Percentiles rank a stretch among this genome's conserved stretches.
Evolutionary conservation across 2,329 filamentous ascomycete species (phyloP).

Genomic region (Westerdykella aurantiaca): DNA sequence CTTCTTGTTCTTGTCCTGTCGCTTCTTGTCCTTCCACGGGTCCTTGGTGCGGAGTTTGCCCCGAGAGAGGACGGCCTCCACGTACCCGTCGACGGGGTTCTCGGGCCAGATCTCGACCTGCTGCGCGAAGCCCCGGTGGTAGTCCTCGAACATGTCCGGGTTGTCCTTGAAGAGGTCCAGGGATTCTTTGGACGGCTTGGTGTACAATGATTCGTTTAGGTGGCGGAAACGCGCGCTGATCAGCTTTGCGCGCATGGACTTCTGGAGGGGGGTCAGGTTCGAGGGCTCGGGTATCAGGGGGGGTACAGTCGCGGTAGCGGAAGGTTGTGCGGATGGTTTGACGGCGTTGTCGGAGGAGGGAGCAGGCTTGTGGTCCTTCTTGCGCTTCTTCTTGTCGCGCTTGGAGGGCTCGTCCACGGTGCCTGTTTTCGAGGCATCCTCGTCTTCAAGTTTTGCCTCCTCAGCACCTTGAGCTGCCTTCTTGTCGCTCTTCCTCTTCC

Average conservation of each 20-base stretch:
- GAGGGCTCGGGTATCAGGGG: conserved; percentile 35
- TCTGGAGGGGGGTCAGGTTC: conserved; percentile 86
- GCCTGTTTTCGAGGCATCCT: conserved; percentile 6
- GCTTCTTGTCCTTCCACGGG: conserved; percentile 39
- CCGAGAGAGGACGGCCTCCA: conserved; percentile 63
- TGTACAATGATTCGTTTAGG: conserved; percentile 95
- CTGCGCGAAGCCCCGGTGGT: conserved; percentile 91
- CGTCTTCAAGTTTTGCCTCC: conserved; percentile 10
- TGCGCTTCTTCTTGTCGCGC: conserved; percentile 33
- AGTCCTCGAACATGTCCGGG: conserved; percentile 92
- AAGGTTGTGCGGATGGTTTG: conserved; percentile 2
- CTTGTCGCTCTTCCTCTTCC: conserved; percentile 14
- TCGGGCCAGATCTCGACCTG: conserved; percentile 96
- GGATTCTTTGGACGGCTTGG: conserved; percentile 78
- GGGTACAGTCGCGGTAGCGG: conserved; percentile 29
- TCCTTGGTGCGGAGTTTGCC: conserved; percentile 47
- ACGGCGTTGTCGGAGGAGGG: conserved; percentile 1
- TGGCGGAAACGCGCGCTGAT: conserved; percentile 93
- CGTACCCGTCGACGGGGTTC: conserved; percentile 88
- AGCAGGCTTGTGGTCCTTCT: conserved; percentile 27
- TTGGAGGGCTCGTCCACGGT: conserved; percentile 9
- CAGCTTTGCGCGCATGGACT: conserved; percentile 90
- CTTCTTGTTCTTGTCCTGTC: conserved; percentile 27
- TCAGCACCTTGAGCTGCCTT: conserved; percentile 6
- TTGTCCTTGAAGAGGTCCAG: conserved; percentile 74